Conservation (phyloP, 2,329 filamentous ascomycete genomes). For the Fusarium tjaetaba region DNA sequence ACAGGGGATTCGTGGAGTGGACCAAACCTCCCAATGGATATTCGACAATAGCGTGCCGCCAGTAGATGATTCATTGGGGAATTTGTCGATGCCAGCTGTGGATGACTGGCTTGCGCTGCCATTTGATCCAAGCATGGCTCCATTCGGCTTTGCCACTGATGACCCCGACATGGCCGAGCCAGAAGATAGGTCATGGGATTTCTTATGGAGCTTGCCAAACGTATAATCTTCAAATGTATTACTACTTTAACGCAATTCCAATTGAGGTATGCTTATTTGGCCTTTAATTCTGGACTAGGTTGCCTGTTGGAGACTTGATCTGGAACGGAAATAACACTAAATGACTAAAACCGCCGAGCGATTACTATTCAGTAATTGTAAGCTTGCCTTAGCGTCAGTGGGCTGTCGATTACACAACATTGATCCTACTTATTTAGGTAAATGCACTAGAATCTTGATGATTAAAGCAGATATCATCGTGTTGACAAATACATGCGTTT, state of each 20-base stretch:
- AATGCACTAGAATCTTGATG: rapidly evolving
- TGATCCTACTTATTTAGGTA: background rate
- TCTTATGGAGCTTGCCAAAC: background rate
- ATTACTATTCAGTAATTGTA: background rate
- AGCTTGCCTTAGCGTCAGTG: background rate
- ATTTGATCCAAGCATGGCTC: background rate
- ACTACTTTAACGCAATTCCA: no score
- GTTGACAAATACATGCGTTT: background rate
- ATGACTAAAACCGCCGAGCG: background rate
- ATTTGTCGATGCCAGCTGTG: background rate
- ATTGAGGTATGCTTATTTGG: no score
- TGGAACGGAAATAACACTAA: background rate
- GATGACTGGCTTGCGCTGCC: constrained; percentile 1
- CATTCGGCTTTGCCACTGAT: background rate
- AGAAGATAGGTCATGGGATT: background rate
- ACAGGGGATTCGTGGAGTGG: background rate
- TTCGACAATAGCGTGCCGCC: background rate
- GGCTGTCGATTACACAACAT: no score
- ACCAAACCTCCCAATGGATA: background rate
- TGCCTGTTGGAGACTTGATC: background rate
- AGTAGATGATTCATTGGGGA: rapidly evolving
- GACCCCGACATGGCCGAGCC: background rate
- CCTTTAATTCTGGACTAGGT: no score
- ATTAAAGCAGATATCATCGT: rapidly evolving
- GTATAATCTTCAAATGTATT: background rate